These are phyloP conservation scores for Coniochaeta sp. DNA, from an alignment of 2,329 filamentous ascomycete species.

Conservation along the genomic window DNA sequence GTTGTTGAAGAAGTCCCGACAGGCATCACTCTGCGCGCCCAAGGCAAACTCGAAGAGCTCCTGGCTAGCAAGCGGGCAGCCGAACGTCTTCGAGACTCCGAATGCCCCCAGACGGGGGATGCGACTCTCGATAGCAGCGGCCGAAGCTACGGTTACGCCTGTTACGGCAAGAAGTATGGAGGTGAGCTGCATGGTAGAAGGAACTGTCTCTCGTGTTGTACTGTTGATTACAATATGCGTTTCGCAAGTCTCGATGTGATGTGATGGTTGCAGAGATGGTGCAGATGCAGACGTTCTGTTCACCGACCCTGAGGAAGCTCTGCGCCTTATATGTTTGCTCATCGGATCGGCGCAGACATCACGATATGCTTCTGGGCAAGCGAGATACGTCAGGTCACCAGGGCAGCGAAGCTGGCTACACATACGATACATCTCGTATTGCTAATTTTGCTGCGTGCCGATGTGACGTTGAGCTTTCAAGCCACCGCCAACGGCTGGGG, in stretches of 20 bases:
- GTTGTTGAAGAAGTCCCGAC: slow-evolving; percentile 6
- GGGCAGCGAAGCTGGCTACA: background rate
- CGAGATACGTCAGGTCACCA: background rate
- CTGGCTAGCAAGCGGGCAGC: slow-evolving; percentile 2
- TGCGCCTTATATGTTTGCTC: background rate
- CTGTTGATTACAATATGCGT: too few relatives aligned
- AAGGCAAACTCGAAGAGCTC: slow-evolving; percentile 1
- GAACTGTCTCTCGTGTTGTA: background rate
- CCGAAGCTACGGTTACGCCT: background rate
- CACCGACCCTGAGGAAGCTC: background rate
- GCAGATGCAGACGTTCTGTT: background rate
- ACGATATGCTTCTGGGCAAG: background rate
- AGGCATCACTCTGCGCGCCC: slow-evolving; percentile 1
- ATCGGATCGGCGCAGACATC: background rate
- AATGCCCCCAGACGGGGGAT: slow-evolving; percentile 4
- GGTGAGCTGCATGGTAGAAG: background rate
- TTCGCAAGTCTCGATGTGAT: background rate
- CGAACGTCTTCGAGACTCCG: background rate
- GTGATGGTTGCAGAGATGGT: background rate
- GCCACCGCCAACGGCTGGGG: background rate
- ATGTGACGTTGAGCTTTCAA: background rate
- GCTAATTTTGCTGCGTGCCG: background rate
- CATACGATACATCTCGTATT: background rate
- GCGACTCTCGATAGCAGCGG: slow-evolving; percentile 2
- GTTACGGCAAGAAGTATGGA: background rate